Evolutionary conservation across 108 stramenopile species (phyloP).

Genomic region (Aurantiochytrium sp.): DNA sequence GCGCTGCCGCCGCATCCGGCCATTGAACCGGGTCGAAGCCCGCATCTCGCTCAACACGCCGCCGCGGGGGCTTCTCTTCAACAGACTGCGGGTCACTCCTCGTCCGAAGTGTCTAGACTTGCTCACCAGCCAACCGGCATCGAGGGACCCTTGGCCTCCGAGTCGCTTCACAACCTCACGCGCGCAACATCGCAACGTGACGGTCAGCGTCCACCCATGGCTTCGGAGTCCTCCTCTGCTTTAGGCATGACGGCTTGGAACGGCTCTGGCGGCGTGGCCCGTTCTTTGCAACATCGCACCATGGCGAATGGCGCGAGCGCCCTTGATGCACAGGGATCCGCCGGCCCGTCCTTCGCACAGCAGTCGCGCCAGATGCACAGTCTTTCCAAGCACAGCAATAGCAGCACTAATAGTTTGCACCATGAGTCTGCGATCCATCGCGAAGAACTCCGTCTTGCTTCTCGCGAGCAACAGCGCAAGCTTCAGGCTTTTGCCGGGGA

Average conservation of each 20-base stretch:
- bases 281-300: neutral
- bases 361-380: too few species aligned
- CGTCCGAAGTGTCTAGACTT: neutral
- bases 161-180: neutral
- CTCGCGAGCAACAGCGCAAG: neutral
- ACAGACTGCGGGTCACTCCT: neutral
- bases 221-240: too few species aligned
- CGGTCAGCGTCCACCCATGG: too few species aligned
- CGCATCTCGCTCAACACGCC: too few species aligned
- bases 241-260: too few species aligned
- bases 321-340: neutral
- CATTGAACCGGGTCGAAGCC: too few species aligned
- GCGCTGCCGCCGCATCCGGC: too few species aligned
- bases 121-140: neutral
- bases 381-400: neutral
- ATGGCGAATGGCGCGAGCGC: neutral
- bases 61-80: neutral
- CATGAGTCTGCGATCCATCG: neutral
- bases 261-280: too few species aligned
- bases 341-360: neutral
- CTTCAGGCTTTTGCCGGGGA: neutral
- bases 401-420: neutral
- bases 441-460: neutral
- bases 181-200: neutral
- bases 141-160: neutral